These are phyloP conservation scores for Cornus controversa DNA, from an alignment of 148 eudicot genomes.

Conservation along the genomic window DNA sequence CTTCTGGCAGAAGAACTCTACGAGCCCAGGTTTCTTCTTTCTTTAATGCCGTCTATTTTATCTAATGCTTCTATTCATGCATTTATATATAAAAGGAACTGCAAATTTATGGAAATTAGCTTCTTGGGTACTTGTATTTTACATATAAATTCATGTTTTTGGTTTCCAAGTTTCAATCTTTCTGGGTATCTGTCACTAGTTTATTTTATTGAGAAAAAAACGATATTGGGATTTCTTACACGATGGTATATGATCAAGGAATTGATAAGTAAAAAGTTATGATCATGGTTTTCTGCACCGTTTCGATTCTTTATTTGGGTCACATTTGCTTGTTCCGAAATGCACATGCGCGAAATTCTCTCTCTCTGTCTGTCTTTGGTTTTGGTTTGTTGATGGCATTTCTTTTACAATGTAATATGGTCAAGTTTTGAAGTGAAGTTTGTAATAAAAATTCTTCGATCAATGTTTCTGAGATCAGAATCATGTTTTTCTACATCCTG, in stretches of 20 bases:
- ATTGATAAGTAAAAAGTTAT: too few species aligned
- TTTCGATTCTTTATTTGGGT: not conserved
- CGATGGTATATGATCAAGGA: too few species aligned
- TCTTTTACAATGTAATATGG: not conserved
- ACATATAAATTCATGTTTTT: not conserved
- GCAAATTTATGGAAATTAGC: not conserved
- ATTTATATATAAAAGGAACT: not conserved
- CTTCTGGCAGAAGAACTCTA: conserved; percentile 68
- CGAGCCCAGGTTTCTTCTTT: conserved; percentile 45
- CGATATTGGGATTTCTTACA: too few species aligned
- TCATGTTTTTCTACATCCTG: not conserved
- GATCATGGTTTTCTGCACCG: not conserved
- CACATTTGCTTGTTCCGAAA: not conserved
- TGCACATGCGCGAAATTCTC: too few species aligned
- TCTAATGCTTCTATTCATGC: not conserved
- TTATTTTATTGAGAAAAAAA: too few species aligned
- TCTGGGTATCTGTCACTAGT: not conserved
- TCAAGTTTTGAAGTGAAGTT: not conserved
- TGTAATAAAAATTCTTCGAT: not conserved
- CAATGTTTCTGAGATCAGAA: not conserved
- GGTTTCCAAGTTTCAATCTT: not conserved
- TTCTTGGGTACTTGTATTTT: conserved; percentile 6
- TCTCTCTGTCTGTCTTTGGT: too few species aligned
- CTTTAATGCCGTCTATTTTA: not conserved
- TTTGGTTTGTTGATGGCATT: not conserved